Percentiles rank a stretch among this genome's conserved stretches.
Conservation (phyloP, 176 grass and related monocot species). For the Phoenix dactylifera region DNA sequence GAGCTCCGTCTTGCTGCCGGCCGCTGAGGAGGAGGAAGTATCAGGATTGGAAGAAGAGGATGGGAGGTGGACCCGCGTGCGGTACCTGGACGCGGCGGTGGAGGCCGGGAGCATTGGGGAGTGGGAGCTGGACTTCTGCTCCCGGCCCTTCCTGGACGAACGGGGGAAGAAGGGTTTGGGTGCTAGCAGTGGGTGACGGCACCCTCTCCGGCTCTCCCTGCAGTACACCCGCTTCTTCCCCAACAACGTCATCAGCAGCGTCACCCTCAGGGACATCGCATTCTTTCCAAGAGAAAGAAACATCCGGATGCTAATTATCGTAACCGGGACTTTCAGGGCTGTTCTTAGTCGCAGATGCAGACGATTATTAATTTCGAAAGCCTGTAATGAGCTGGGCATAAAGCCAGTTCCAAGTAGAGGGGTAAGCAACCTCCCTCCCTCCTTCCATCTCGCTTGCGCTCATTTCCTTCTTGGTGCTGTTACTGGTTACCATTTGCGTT, state of each 20-base stretch:
- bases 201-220: slow-evolving; percentile 88
- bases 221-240: slow-evolving; percentile 94
- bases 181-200: slow-evolving; percentile 66
- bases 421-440: too few species aligned
- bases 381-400: slow-evolving; percentile 79
- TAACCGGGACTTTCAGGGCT: too few species aligned
- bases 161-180: slow-evolving; percentile 90
- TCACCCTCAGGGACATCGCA: slow-evolving; percentile 68
- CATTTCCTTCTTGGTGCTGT: neutral
- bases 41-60: slow-evolving; percentile 8
- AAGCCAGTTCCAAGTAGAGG: slow-evolving; percentile 64
- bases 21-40: slow-evolving; percentile 3
- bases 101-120: slow-evolving; percentile 60
- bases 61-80: slow-evolving; percentile 39
- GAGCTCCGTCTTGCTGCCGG: too few species aligned
- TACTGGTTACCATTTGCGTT: too few species aligned
- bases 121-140: slow-evolving; percentile 99
- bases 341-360: slow-evolving; percentile 64
- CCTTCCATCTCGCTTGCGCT: neutral
- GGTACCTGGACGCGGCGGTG: slow-evolving; percentile 63
- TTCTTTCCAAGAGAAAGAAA: too few species aligned
- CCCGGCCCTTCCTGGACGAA: slow-evolving; percentile 70
- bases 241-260: slow-evolving; percentile 90
- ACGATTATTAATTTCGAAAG: slow-evolving; percentile 60
- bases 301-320: too few species aligned